Conservation (phyloP, 2,329 filamentous ascomycete species). For the Fusarium hainanense region DNA sequence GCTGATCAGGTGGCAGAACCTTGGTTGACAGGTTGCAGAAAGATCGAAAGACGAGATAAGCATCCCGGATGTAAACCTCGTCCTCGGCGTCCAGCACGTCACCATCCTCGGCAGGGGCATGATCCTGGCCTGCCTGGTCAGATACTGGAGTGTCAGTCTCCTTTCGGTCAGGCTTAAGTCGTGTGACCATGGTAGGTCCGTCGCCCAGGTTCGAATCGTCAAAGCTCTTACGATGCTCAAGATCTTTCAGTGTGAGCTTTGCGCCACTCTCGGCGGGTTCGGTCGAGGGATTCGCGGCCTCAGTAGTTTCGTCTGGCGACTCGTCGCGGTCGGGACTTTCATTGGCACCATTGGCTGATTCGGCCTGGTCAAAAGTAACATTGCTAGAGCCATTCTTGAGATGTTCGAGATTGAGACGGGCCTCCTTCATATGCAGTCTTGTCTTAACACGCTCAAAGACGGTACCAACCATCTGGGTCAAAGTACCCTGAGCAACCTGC, state of each 20-base stretch:
- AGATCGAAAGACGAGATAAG: slow-evolving; percentile 95
- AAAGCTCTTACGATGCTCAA: slow-evolving; percentile 75
- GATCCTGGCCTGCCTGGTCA: slow-evolving; percentile 66
- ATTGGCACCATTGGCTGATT: slow-evolving; percentile 50
- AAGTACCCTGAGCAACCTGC: slow-evolving; percentile 94
- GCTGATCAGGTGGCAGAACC: slow-evolving; percentile 85
- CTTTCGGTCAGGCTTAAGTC: slow-evolving; percentile 63
- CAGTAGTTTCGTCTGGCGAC: slow-evolving; percentile 50
- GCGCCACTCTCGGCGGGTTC: slow-evolving; percentile 53
- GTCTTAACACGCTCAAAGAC: slow-evolving; percentile 96
- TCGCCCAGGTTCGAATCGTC: slow-evolving; percentile 75
- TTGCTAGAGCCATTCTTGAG: slow-evolving; percentile 65
- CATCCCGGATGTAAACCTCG: slow-evolving; percentile 96
- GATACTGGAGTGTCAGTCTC: slow-evolving; percentile 59
- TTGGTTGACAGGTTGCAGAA: slow-evolving; percentile 99
- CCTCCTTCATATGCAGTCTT: slow-evolving; percentile 87
- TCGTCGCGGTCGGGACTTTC: slow-evolving; percentile 54
- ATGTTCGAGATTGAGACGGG: slow-evolving; percentile 69
- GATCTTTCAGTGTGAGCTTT: slow-evolving; percentile 74
- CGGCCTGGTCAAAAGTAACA: slow-evolving; percentile 61
- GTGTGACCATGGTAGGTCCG: slow-evolving; percentile 74
- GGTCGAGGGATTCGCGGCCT: slow-evolving; percentile 36
- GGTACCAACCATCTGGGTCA: slow-evolving; percentile 98
- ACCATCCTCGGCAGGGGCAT: slow-evolving; percentile 64
- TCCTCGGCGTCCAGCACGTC: slow-evolving; percentile 80